Conservation (phyloP, 179 eudicot genomes). For the Drosera spatulata region DNA sequence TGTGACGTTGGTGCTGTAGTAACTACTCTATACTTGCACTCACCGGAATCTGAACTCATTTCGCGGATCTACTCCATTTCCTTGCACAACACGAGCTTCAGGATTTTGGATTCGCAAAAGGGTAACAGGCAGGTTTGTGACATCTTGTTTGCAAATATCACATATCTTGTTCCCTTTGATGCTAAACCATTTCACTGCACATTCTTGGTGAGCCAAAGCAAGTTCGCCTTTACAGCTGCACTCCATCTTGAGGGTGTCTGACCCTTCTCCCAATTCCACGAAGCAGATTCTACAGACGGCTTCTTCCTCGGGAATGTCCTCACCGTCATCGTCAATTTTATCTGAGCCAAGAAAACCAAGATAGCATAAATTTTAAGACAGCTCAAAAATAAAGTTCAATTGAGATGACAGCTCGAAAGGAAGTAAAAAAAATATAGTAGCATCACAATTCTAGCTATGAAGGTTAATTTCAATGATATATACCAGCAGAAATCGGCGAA, state of each 20-base stretch:
- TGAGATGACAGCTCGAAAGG: too few relatives aligned
- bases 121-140: conserved; percentile 42
- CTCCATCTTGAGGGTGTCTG: conserved; percentile 57
- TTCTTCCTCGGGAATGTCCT: conserved; percentile 5
- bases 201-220: conserved; percentile 82
- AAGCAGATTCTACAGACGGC: too few relatives aligned
- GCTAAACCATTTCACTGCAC: conserved; percentile 89
- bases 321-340: conserved; percentile 37
- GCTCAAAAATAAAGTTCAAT: too few relatives aligned
- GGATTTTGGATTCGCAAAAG: conserved; percentile 34
- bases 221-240: conserved; percentile 94
- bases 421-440: too few relatives aligned
- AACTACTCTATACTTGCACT: conserved; percentile 12
- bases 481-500: too few relatives aligned
- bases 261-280: too few relatives aligned
- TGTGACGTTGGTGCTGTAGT: too few relatives aligned
- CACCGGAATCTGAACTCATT: conserved; percentile 66
- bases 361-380: too few relatives aligned
- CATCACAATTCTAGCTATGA: too few relatives aligned
- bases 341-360: not conserved
- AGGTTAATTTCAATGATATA: too few relatives aligned
- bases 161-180: conserved; percentile 84
- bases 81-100: conserved; percentile 23
- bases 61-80: conserved; percentile 20
- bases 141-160: conserved; percentile 84